Percentiles rank a stretch among this genome's conserved stretches.
Evolutionary conservation across 1,284 basidiomycete species (phyloP).

Genomic region (Cryptococcus sp.): DNA sequence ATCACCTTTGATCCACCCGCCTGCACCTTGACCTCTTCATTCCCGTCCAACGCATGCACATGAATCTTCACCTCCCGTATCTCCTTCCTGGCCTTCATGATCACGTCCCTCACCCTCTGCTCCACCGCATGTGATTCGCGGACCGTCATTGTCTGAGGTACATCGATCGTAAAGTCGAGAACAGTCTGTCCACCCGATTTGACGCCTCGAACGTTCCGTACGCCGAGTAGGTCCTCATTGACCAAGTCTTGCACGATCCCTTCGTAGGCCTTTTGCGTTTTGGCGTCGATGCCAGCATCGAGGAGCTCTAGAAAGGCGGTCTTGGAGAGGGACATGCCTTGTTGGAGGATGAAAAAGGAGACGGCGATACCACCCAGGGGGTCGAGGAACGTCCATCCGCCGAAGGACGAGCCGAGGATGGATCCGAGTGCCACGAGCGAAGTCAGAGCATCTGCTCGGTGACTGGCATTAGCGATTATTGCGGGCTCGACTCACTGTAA

Average conservation of each 20-base stretch:
- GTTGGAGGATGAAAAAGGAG: constrained; percentile 78
- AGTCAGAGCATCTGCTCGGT: constrained; percentile 89
- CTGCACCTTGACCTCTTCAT: constrained; percentile 14
- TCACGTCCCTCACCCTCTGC: constrained; percentile 55
- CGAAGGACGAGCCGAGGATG: constrained; percentile 76
- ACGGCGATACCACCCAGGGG: constrained; percentile 90
- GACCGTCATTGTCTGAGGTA: constrained; percentile 59
- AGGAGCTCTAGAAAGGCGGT: constrained; percentile 77
- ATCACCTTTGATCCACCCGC: constrained; percentile 15
- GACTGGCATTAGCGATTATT: constrained; percentile 52
- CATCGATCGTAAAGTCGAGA: constrained; percentile 55
- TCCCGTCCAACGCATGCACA: constrained; percentile 50
- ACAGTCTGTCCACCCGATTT: constrained; percentile 57
- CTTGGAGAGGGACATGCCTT: constrained; percentile 67
- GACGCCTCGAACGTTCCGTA: constrained; percentile 66
- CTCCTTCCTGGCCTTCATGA: constrained; percentile 62
- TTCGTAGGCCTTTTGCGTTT: constrained; percentile 55
- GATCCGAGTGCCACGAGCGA: constrained; percentile 80
- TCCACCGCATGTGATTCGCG: constrained; percentile 58
- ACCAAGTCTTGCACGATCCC: constrained; percentile 56
- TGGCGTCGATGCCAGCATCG: constrained; percentile 69
- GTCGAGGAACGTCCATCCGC: constrained; percentile 78
- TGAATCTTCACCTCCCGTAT: constrained; percentile 72
- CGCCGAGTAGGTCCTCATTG: constrained; percentile 51
- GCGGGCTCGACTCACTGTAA: constrained; percentile 48